Conservation (phyloP, 495 filamentous ascomycete genomes). For the Penicillium odoratum region DNA sequence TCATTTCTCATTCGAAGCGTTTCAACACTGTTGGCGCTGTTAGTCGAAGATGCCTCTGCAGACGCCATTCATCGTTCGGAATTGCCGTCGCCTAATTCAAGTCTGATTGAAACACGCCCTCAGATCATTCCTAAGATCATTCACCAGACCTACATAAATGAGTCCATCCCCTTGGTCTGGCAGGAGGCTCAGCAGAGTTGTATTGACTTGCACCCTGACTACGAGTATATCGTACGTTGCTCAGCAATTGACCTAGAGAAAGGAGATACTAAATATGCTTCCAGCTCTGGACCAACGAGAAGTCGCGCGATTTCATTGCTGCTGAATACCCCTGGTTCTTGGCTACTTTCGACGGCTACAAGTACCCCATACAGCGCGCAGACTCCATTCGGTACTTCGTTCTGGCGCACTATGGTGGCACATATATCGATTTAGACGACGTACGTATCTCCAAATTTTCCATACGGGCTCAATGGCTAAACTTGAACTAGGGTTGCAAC, state of each 20-base stretch:
- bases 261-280: conserved; percentile 17
- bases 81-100: conserved; percentile 63
- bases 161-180: conserved; percentile 75
- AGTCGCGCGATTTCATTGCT: conserved; percentile 73
- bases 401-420: conserved; percentile 78
- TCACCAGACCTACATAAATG: conserved; percentile 83
- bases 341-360: conserved; percentile 77
- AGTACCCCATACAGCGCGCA: conserved; percentile 79
- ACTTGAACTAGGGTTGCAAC: conserved; percentile 66
- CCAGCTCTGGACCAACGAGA: conserved; percentile 85
- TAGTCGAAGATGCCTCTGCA: conserved; percentile 65
- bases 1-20: conserved; percentile 60
- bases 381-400: conserved; percentile 89
- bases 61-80: conserved; percentile 66
- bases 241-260: background rate
- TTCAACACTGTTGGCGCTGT: conserved; percentile 61
- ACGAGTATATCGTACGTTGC: conserved; percentile 72
- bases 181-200: conserved; percentile 70
- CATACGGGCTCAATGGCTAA: conserved; percentile 6
- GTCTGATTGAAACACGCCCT: conserved; percentile 56
- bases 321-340: conserved; percentile 85
- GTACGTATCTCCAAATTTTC: conserved; percentile 43
- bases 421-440: conserved; percentile 90
- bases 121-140: conserved; percentile 86
- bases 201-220: conserved; percentile 71